Conservation (phyloP, 2,329 filamentous ascomycete genomes). For the Orbilia quercus region DNA sequence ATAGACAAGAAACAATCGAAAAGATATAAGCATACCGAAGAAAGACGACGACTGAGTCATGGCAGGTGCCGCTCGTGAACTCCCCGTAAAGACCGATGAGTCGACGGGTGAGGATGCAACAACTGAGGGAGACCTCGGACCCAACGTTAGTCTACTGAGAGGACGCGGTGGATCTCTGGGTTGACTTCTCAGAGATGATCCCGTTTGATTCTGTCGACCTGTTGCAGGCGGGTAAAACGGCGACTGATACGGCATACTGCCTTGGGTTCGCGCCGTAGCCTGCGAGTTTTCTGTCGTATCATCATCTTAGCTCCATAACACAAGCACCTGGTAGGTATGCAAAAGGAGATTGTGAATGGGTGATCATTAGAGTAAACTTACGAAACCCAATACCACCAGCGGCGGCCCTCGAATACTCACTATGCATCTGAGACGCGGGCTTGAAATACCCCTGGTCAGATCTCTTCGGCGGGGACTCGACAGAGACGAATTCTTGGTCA, state of each 20-base stretch:
- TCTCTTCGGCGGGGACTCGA: conserved; percentile 21
- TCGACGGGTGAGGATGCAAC: conserved; percentile 10
- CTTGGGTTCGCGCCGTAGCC: background rate
- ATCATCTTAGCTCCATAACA: background rate
- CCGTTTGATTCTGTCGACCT: conserved; percentile 8
- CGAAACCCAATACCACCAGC: conserved; percentile 14
- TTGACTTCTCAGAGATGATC: conserved; percentile 4
- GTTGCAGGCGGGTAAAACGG: conserved; percentile 27
- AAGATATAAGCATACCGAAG: conserved; percentile 23
- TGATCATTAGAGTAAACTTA: conserved; percentile 4
- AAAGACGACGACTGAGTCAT: conserved; percentile 18
- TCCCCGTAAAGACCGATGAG: conserved; percentile 5
- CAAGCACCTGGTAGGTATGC: too few relatives aligned
- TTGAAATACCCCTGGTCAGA: background rate
- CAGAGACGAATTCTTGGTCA: conserved; percentile 35
- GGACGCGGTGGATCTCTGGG: conserved; percentile 22
- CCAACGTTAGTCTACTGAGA: conserved; percentile 25
- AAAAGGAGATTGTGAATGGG: too few relatives aligned
- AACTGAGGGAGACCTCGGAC: conserved; percentile 19
- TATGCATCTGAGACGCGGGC: background rate
- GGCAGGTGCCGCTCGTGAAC: background rate
- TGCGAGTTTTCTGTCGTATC: background rate
- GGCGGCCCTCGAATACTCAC: conserved; percentile 16
- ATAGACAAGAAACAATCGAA: background rate
- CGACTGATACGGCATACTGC: conserved; percentile 18